phyloP scores from a whole-genome alignment of 176 grass and related monocot genomes.

The Raddia guianensis region DNA sequence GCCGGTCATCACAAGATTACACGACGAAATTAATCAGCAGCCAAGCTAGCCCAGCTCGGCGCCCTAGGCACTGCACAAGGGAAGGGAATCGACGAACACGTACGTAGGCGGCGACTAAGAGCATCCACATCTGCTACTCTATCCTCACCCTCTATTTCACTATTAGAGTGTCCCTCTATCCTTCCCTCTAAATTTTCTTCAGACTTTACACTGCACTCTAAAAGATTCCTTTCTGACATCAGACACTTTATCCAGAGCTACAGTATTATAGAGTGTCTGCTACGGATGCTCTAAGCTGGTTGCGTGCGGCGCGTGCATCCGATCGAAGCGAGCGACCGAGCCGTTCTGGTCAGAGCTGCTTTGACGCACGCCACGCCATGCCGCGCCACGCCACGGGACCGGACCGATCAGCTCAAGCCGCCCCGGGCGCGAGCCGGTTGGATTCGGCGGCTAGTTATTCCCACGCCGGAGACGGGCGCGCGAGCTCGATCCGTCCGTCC shows the following conservation, averaged over 20 bases:
- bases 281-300: no score
- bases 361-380: background rate
- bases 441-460: background rate
- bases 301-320: slow-evolving; percentile 4
- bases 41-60: background rate
- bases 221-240: no score
- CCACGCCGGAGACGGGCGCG: background rate
- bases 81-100: background rate
- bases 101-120: background rate
- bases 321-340: background rate
- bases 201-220: no score
- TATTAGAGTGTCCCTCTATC: no score
- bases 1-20: no score
- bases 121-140: no score
- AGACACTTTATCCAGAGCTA: no score
- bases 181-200: no score
- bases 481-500: background rate
- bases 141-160: no score
- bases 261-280: no score
- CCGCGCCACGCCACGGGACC: background rate
- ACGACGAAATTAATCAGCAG: background rate
- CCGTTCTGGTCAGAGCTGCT: slow-evolving; percentile 18
- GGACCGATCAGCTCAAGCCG: background rate
- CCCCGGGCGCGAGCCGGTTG: background rate
- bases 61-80: no score